Conservation (phyloP, 306 rosid species). For the Astragalus membranaceus region DNA sequence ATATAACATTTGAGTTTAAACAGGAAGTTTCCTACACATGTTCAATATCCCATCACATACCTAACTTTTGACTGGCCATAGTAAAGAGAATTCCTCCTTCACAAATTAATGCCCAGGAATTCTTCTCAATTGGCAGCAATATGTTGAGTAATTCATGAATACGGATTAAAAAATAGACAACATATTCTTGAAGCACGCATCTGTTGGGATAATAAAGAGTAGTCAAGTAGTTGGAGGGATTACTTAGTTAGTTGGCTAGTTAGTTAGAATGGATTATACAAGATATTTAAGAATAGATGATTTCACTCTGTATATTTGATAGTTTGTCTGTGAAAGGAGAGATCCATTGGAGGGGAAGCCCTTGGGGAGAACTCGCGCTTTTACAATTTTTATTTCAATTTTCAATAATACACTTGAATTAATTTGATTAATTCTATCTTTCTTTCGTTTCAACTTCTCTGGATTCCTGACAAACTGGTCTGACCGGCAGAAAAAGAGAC, state of each 20-base stretch:
- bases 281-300: not conserved
- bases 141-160: not conserved
- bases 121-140: conserved; percentile 11
- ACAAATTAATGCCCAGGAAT: conserved; percentile 5
- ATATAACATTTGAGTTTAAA: not conserved
- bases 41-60: not conserved
- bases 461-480: not conserved
- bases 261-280: not conserved
- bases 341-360: not conserved
- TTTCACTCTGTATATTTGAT: not conserved
- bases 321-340: not conserved
- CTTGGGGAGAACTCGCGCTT: not conserved
- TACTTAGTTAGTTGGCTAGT: not conserved
- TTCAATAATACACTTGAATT: not conserved
- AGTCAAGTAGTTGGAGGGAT: not conserved
- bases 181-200: not conserved
- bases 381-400: not conserved
- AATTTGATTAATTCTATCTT: not conserved
- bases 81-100: conserved; percentile 11
- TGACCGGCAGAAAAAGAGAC: not conserved
- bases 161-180: not conserved
- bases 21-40: not conserved
- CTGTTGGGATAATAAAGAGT: not conserved
- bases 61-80: not conserved
- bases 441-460: not conserved